phyloP scores from a whole-genome alignment of 2,329 filamentous ascomycete species.

The Dactylonectria macrodidyma region DNA sequence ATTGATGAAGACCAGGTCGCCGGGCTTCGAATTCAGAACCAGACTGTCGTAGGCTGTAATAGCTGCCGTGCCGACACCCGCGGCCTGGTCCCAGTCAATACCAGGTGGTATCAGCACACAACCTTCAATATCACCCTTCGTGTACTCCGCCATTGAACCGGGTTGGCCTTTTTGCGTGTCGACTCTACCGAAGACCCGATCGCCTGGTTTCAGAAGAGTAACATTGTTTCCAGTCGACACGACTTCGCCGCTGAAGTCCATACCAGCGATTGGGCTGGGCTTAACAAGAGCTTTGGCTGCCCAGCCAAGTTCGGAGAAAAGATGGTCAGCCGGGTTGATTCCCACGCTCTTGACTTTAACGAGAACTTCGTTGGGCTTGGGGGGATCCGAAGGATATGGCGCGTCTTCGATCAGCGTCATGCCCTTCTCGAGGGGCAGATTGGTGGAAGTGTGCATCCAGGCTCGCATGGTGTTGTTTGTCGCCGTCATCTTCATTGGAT shows the following conservation, averaged over 20 bases:
- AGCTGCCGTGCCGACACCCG: constrained; percentile 1
- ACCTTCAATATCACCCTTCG: constrained; percentile 6
- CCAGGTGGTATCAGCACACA: constrained; percentile 11
- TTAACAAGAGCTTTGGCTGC: no score
- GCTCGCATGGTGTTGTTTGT: constrained; percentile 9
- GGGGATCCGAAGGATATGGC: constrained; percentile 5
- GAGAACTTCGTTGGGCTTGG: not conserved
- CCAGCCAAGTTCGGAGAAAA: no score
- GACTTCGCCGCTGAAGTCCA: no score
- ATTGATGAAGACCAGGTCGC: no score
- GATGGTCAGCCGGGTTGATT: no score
- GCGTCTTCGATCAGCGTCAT: constrained; percentile 10
- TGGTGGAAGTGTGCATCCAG: constrained; percentile 11
- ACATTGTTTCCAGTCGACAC: no score
- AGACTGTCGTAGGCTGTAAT: not conserved
- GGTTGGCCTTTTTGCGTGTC: not conserved
- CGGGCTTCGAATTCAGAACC: no score
- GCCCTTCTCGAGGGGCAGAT: constrained; percentile 10
- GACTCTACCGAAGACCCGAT: no score
- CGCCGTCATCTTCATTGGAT: not conserved
- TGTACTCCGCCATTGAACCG: constrained; percentile 11
- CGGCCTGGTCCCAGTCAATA: constrained; percentile 3
- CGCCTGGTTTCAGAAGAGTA: no score
- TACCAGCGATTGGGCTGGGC: no score
- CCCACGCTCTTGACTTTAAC: not conserved